Conservation (phyloP, 192 early-diverging fungal genomes). For the Allomyces javanicus region DNA sequence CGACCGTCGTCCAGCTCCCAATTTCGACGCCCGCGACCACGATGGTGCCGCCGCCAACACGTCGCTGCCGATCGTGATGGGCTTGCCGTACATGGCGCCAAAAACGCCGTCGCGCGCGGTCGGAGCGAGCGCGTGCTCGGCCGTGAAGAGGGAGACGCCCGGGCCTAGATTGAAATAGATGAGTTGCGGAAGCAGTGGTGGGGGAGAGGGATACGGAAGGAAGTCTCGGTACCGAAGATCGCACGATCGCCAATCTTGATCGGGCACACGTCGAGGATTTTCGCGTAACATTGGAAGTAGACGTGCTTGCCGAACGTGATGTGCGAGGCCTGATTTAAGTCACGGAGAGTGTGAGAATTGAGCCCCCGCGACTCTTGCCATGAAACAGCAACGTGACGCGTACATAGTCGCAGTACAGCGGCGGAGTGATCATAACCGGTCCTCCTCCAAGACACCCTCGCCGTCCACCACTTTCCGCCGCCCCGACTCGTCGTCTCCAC, state of each 20-base stretch:
- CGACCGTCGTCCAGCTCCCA: slow-evolving; percentile 51
- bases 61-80: slow-evolving; percentile 52
- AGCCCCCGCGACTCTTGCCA: no score
- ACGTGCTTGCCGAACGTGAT: slow-evolving; percentile 49
- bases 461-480: no score
- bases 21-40: slow-evolving; percentile 76
- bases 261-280: slow-evolving; percentile 49
- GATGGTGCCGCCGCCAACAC: slow-evolving; percentile 59
- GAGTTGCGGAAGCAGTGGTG: slow-evolving; percentile 57
- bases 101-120: slow-evolving; percentile 2
- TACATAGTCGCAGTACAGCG: slow-evolving; percentile 56
- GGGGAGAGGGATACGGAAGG: slow-evolving; percentile 46
- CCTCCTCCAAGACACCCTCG: no score
- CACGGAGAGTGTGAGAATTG: no score
- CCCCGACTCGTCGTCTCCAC: no score
- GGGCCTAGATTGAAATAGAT: slow-evolving; percentile 13
- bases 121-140: slow-evolving; percentile 3
- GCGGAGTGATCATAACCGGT: slow-evolving; percentile 50
- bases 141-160: background rate
- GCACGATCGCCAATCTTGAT: slow-evolving; percentile 56
- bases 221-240: slow-evolving; percentile 32
- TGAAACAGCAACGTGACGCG: slow-evolving; percentile 2
- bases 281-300: slow-evolving; percentile 55
- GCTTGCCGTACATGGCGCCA: background rate
- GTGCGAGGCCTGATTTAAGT: slow-evolving; percentile 23